phyloP scores from a whole-genome alignment of 257 asterid species.

The Plantago elongata region DNA sequence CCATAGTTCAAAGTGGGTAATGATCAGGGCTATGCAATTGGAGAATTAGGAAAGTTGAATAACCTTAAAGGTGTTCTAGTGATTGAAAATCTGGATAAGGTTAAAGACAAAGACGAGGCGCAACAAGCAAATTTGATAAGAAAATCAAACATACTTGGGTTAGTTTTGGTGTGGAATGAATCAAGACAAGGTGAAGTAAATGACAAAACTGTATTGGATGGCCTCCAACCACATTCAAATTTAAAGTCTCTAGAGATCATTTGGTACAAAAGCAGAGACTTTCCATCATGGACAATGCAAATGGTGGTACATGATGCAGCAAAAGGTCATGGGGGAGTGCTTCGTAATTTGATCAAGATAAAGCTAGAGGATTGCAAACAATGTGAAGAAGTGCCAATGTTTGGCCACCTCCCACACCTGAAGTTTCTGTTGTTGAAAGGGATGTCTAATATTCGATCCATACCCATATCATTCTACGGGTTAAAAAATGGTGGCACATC shows the following conservation, averaged over 20 bases:
- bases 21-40: slow-evolving; percentile 17
- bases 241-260: not conserved
- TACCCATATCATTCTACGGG: not conserved
- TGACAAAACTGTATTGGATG: slow-evolving; percentile 22
- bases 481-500: too few species aligned
- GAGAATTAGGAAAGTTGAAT: slow-evolving; percentile 24
- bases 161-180: slow-evolving; percentile 17
- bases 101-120: slow-evolving; percentile 21
- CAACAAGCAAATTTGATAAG: slow-evolving; percentile 13
- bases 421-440: not conserved
- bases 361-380: not conserved
- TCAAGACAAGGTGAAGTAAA: not conserved
- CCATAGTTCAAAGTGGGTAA: slow-evolving; percentile 6
- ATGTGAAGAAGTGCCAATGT: not conserved
- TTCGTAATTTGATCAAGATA: slow-evolving; percentile 15
- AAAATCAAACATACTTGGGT: slow-evolving; percentile 14
- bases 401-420: slow-evolving; percentile 24
- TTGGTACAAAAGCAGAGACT: slow-evolving; percentile 7
- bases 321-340: not conserved
- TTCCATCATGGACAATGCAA: slow-evolving; percentile 21
- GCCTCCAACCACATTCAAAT: slow-evolving; percentile 26
- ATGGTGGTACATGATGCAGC: not conserved
- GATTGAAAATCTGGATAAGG: slow-evolving; percentile 20
- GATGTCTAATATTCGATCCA: too few species aligned
- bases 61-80: slow-evolving; percentile 15